These are phyloP conservation scores for Agrocybe praecox DNA, from an alignment of 768 basidiomycete genomes.

Conservation along the genomic window DNA sequence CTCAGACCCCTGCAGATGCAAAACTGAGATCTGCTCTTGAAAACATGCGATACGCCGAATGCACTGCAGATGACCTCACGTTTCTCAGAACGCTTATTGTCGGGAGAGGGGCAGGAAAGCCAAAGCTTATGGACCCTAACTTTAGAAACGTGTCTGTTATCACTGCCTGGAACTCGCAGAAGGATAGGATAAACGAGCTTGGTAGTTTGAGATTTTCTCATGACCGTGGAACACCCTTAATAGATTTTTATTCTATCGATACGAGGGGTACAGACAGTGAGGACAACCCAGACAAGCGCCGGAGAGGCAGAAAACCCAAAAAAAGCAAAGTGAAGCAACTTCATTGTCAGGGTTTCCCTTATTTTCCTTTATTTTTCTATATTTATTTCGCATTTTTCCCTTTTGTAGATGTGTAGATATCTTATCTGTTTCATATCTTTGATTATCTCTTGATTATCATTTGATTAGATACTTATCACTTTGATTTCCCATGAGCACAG, in stretches of 20 bases:
- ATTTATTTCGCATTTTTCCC: no score
- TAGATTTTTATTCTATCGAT: conserved; percentile 30
- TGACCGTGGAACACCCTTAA: conserved; percentile 21
- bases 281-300: no score
- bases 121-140: conserved; percentile 1
- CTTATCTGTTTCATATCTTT: no score
- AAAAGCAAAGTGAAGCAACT: no score
- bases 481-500: no score
- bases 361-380: no score
- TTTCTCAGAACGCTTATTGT: conserved; percentile 27
- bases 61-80: conserved; percentile 23
- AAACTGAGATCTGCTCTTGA: conserved; percentile 27
- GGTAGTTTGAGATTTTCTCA: conserved; percentile 27
- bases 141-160: conserved; percentile 36
- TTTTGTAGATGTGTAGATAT: no score
- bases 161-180: conserved; percentile 30
- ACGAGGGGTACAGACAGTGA: no score
- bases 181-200: conserved; percentile 32
- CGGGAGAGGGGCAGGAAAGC: conserved; percentile 17
- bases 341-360: no score
- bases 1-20: conserved; percentile 20
- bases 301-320: no score
- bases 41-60: conserved; percentile 34
- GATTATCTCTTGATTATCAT: no score
- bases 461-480: no score